Evolutionary conservation across 805 yeast species (phyloP).

Genomic region (Suhomyces vadensis): DNA sequence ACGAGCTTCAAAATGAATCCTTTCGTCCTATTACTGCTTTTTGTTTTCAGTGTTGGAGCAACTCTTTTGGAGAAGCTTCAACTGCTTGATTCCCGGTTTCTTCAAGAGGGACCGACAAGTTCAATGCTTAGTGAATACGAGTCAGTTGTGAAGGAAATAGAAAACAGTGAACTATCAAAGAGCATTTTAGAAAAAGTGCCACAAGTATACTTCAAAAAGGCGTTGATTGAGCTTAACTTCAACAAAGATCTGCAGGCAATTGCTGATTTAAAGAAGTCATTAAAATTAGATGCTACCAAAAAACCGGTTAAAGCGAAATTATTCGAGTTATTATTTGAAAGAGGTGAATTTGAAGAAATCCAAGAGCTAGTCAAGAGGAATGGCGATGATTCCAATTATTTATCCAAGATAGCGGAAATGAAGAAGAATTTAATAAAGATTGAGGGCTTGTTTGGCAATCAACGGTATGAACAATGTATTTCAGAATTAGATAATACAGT

Average conservation of each 20-base stretch:
- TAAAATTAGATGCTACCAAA: conserved; percentile 41
- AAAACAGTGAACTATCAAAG: background rate
- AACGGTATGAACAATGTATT: conserved; percentile 26
- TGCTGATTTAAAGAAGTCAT: conserved; percentile 50
- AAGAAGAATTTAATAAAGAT: conserved; percentile 16
- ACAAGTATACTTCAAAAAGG: conserved; percentile 57
- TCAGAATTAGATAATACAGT: conserved; percentile 26
- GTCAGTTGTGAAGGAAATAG: conserved; percentile 17
- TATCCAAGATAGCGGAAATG: conserved; percentile 9
- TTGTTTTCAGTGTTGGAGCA: conserved; percentile 3
- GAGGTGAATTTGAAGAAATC: conserved; percentile 49
- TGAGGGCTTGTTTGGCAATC: conserved; percentile 11
- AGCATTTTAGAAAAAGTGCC: conserved; percentile 19
- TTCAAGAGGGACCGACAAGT: conserved; percentile 32
- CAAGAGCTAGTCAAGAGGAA: conserved; percentile 9
- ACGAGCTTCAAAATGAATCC: too few species aligned
- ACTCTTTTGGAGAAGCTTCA: conserved; percentile 7
- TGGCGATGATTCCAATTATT: conserved; percentile 10
- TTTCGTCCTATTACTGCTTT: background rate
- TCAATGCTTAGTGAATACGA: conserved; percentile 29
- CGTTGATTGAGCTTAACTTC: conserved; percentile 58
- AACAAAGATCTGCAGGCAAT: conserved; percentile 57
- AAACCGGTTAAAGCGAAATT: conserved; percentile 52
- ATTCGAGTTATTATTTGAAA: conserved; percentile 49
- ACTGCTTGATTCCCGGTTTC: conserved; percentile 16